A percentile compares a stretch with the other conserved stretches of the same genome.
Conservation (phyloP, 805 yeast genomes). For the Myxozyma neglecta region DNA sequence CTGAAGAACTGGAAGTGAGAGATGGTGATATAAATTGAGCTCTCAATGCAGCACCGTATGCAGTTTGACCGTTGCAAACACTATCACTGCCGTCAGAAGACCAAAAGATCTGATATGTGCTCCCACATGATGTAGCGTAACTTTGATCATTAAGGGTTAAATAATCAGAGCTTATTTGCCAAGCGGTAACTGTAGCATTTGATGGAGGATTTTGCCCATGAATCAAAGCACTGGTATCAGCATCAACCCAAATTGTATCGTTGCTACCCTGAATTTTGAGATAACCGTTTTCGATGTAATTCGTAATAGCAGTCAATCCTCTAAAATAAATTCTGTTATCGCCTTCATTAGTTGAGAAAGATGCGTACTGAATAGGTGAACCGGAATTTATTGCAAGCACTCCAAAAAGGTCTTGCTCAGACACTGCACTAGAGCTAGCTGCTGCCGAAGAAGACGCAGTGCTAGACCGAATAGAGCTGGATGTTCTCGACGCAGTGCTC, state of each 20-base stretch:
- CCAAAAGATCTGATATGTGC: constrained; percentile 3
- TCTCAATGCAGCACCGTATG: constrained; percentile 1
- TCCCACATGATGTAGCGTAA: constrained; percentile 2
- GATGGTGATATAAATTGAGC: background rate
- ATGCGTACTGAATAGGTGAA: constrained; percentile 2
- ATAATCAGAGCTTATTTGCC: background rate
- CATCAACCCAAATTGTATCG: constrained; percentile 1
- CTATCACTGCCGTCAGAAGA: constrained; percentile 5
- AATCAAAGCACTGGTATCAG: background rate
- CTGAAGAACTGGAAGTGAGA: background rate
- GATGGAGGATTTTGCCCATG: constrained; percentile 1
- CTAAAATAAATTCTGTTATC: background rate
- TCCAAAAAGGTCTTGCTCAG: background rate
- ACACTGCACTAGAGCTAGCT: background rate
- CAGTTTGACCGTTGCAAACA: background rate
- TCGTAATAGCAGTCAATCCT: background rate
- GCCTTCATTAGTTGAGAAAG: background rate
- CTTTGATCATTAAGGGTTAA: background rate
- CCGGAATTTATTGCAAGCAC: constrained; percentile 2
- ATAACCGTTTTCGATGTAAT: background rate
- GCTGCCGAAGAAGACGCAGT: constrained; percentile 3
- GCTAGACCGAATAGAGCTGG: background rate
- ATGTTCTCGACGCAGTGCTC: background rate
- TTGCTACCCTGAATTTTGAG: background rate
- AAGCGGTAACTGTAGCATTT: background rate